phyloP scores from a whole-genome alignment of 2,329 filamentous ascomycete genomes.

The Dendryphion nanum region DNA sequence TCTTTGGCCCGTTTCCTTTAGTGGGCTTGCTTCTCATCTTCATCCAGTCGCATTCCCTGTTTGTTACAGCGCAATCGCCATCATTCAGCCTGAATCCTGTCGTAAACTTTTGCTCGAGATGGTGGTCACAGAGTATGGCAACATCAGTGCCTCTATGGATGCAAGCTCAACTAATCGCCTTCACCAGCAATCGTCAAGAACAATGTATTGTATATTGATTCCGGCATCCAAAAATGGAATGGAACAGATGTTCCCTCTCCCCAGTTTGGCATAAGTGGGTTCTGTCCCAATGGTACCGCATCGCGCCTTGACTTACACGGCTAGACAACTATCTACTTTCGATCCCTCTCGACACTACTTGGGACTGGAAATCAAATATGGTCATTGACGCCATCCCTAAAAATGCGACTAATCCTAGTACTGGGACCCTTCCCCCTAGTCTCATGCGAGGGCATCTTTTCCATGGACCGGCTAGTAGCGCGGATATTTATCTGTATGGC shows the following conservation, averaged over 20 bases:
- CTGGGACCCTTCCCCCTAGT: constrained; percentile 18
- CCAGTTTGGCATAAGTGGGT: constrained; percentile 2
- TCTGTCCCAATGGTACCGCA: background rate
- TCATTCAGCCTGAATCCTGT: constrained; percentile 16
- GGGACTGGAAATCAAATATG: constrained; percentile 23
- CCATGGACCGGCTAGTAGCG: constrained; percentile 15
- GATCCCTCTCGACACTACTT: constrained; percentile 15
- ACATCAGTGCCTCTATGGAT: background rate
- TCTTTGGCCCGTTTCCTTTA: no score
- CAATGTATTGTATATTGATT: constrained; percentile 20
- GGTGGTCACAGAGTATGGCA: constrained; percentile 18
- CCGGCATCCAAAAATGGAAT: constrained; percentile 21
- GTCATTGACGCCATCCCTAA: constrained; percentile 12
- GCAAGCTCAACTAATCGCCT: background rate
- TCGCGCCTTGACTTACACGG: constrained; percentile 1
- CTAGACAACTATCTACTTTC: constrained; percentile 20
- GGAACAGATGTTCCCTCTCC: background rate
- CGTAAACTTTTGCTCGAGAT: constrained; percentile 19
- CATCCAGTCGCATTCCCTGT: background rate
- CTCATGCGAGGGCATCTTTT: constrained; percentile 23
- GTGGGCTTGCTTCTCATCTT: no score
- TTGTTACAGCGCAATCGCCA: no score
- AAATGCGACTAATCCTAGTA: constrained; percentile 17
- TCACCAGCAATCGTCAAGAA: constrained; percentile 18
- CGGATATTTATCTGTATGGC: constrained; percentile 16